These are phyloP conservation scores for Alternaria ethzedia DNA, from an alignment of 2,329 filamentous ascomycete species.

Conservation along the genomic window DNA sequence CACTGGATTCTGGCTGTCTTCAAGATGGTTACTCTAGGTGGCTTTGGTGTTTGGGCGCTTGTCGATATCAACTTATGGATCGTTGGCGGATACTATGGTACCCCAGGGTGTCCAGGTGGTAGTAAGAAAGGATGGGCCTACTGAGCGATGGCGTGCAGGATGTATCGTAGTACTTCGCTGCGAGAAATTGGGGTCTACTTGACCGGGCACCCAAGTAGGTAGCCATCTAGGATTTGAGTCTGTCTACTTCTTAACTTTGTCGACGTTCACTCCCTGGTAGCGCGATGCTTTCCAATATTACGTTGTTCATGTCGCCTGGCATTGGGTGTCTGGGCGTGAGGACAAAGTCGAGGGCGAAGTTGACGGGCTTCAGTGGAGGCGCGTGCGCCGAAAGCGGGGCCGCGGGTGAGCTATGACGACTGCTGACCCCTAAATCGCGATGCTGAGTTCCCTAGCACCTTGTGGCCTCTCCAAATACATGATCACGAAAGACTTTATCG, in stretches of 20 bases:
- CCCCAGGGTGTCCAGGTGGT: not conserved
- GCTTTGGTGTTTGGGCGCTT: not conserved
- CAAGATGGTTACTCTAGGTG: not conserved
- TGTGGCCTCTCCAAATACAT: not conserved
- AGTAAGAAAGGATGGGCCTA: not conserved
- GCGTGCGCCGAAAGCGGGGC: not conserved
- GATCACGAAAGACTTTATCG: rapidly evolving
- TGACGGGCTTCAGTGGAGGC: not conserved
- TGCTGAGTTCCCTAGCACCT: not conserved
- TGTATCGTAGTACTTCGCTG: not conserved
- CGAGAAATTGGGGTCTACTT: not conserved
- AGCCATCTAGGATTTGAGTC: too few species aligned
- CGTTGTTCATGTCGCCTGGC: too few species aligned
- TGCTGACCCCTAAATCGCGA: not conserved
- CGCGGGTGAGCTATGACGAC: not conserved
- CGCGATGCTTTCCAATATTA: too few species aligned
- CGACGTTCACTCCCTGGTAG: too few species aligned
- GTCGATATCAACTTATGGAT: not conserved
- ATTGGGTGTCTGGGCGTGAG: too few species aligned
- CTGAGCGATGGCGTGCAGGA: not conserved
- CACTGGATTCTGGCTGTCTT: not conserved
- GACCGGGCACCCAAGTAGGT: too few species aligned
- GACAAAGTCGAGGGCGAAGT: not conserved
- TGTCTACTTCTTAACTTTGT: too few species aligned
- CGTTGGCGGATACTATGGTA: not conserved